Base-by-base conservation (phyloP, 2,329 filamentous ascomycete genomes). In the Emmonsia crescens region DNA sequence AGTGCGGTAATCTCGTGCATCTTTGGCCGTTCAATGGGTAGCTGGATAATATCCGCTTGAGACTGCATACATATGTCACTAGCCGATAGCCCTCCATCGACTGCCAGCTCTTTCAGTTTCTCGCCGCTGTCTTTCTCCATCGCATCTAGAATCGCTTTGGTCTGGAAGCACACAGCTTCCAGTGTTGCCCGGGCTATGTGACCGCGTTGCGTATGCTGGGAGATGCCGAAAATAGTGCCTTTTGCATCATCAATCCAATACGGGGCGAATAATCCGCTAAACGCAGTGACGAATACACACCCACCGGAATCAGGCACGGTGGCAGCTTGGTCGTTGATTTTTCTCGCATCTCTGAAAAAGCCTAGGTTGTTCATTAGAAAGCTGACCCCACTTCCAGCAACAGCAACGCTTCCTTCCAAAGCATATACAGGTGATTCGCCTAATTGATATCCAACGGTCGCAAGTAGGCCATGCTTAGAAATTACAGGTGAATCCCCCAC, bases 201-300 rank as follows among this genome's bases (percentile, higher is more conserved):
- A 19, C 89, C 89, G 68, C 86, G 86, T 71, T 91, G 83, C 0
- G 91, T 96, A 76, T 91, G 88, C 68, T 92, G 88, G 0, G 90
- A 94, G 66, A 95, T 87, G 56, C 90, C 90, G 69, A 93, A 63
- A 61, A 94, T 85, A 5, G 91, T 96, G 63, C 91, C 91, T 73
- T 91, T 88, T 24, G 91, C 91, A 75, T 95, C 89, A 71, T 96
- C 91, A 64, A 96, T 93, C 91, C 91, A 96, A 75, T 96, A 96
- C 0, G 91, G 91, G 0, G 91, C 91, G 72, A 96, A 96, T 2
- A 96, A 82, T 60, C 91, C 91, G 73, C 88, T 91, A 73, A 96
- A 96, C 1, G 91, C 91, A 2, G 91, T 96, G 63, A 96, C 91
- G 69, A 96, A 86, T 21, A 92, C 84, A 60, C 91, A 87, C 8